These are phyloP conservation scores for Garcia nutans DNA, from an alignment of 345 rosid genomes.

Conservation along the genomic window DNA sequence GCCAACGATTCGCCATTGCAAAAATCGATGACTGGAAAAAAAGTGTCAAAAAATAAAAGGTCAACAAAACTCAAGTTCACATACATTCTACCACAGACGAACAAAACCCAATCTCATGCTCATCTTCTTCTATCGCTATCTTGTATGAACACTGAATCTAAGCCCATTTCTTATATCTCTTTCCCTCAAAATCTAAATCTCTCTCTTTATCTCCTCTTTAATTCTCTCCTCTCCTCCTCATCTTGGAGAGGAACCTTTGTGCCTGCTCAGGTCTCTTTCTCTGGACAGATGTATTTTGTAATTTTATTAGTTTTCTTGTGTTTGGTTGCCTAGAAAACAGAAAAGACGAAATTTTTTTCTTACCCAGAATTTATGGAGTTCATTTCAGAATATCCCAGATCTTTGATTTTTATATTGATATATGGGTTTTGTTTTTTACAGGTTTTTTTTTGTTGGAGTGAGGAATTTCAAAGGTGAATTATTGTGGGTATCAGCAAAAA, in stretches of 20 bases:
- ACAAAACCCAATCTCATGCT: not conserved
- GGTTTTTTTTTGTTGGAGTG: conserved; percentile 7
- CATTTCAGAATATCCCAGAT: not conserved
- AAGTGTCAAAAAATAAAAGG: not conserved
- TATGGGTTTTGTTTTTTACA: not conserved
- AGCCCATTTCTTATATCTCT: not conserved
- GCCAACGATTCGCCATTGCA: not conserved
- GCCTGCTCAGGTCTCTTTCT: conserved; percentile 18
- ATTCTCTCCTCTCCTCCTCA: conserved; percentile 26
- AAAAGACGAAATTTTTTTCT: not conserved
- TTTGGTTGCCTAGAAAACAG: not conserved
- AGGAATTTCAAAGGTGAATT: conserved; percentile 19
- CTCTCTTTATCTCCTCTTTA: conserved; percentile 20
- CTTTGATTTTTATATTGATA: not conserved
- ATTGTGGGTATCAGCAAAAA: conserved; percentile 31
- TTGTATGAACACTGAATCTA: not conserved
- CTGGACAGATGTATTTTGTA: not conserved
- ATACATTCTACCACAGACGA: not conserved
- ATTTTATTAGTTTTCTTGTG: not conserved
- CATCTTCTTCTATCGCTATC: conserved; percentile 6
- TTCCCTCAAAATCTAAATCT: not conserved
- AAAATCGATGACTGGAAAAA: not conserved
- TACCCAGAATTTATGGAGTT: not conserved
- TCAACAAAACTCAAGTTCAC: not conserved
- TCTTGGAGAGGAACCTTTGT: conserved; percentile 10